These are phyloP conservation scores for Phoma sp. DNA, from an alignment of 2,329 filamentous ascomycete species.

Conservation along the genomic window DNA sequence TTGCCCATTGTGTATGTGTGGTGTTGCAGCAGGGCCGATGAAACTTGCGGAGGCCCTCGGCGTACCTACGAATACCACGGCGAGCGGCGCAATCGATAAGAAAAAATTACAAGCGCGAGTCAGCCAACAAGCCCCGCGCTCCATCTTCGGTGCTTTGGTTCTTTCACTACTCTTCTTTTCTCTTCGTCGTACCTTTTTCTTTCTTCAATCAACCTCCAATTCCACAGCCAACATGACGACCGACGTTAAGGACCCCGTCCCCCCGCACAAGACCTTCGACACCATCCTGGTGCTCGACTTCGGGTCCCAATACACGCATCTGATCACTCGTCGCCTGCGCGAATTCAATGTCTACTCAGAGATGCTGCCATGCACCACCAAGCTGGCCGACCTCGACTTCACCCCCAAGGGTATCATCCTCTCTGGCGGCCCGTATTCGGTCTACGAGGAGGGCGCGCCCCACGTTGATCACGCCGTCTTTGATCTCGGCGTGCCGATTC, in stretches of 20 bases:
- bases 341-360: conserved; percentile 84
- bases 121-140: neutral
- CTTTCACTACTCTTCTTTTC: neutral
- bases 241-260: conserved; percentile 50
- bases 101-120: conserved; percentile 1
- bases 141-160: conserved; percentile 15
- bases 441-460: conserved; percentile 78
- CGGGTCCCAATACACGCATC: conserved; percentile 73
- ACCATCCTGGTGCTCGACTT: conserved; percentile 77
- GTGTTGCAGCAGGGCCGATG: conserved; percentile 7
- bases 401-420: conserved; percentile 85
- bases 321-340: conserved; percentile 76
- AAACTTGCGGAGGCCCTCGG: conserved; percentile 3
- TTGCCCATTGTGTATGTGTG: conserved; percentile 41
- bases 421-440: conserved; percentile 74
- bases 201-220: conserved; percentile 10
- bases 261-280: conserved; percentile 61
- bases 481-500: conserved; percentile 69
- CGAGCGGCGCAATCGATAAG: conserved; percentile 9
- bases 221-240: conserved; percentile 42
- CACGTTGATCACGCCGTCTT: conserved; percentile 85
- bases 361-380: conserved; percentile 86
- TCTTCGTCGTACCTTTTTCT: neutral
- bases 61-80: neutral
- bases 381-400: conserved; percentile 75